phyloP scores from a whole-genome alignment of 257 asterid species.

The Oldenlandia corymbosa region DNA sequence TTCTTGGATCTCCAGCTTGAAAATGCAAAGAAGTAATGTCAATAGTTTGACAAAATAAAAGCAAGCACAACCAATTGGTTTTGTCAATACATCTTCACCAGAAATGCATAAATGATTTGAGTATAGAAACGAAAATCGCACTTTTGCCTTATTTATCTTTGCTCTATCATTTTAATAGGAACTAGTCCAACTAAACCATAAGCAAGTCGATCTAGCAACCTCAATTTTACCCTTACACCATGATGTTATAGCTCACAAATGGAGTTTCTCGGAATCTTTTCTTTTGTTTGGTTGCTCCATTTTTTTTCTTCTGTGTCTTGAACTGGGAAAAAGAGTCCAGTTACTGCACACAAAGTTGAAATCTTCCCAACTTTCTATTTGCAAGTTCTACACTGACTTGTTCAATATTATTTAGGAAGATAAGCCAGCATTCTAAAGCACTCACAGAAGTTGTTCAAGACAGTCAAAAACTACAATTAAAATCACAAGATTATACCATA shows the following conservation, averaged over 20 bases:
- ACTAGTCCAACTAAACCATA: background rate
- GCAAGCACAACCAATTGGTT: background rate
- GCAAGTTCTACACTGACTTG: background rate
- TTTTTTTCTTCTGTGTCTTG: background rate
- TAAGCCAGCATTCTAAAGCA: background rate
- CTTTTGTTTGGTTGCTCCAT: background rate
- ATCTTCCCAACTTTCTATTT: background rate
- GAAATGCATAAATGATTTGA: background rate
- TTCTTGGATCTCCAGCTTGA: background rate
- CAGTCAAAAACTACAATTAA: background rate
- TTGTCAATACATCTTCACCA: background rate
- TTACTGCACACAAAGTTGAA: background rate
- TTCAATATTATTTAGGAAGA: background rate
- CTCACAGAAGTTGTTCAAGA: no score
- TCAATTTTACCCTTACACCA: background rate
- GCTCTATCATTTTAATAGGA: no score
- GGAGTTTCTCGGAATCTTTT: background rate
- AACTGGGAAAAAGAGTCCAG: background rate
- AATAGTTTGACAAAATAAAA: background rate
- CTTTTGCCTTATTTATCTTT: no score
- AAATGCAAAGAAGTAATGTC: background rate
- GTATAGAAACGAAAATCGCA: no score
- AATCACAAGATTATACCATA: background rate
- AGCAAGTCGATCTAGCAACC: background rate
- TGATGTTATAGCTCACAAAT: background rate